phyloP scores from a whole-genome alignment of 108 stramenopile genomes.

The Heterococcus sp. region DNA sequence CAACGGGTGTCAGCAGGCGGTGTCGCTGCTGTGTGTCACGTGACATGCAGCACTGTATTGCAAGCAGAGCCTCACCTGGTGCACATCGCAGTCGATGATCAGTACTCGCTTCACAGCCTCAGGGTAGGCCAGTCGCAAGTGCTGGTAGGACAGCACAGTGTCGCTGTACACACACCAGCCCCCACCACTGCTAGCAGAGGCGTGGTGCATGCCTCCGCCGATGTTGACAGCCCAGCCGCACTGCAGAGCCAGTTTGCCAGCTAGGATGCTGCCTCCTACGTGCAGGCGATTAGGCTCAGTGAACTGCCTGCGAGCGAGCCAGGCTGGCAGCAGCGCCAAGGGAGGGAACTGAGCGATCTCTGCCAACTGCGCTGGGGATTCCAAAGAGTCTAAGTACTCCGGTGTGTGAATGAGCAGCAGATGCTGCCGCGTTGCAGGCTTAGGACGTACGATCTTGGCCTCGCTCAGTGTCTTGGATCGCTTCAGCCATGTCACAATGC shows the following conservation, averaged over 20 bases:
- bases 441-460: neutral
- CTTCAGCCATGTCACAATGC: neutral
- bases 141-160: neutral
- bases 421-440: neutral
- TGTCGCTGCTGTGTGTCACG: too few species aligned
- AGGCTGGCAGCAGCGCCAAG: neutral
- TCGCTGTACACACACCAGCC: neutral
- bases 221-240: neutral
- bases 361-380: neutral
- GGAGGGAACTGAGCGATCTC: neutral
- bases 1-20: too few species aligned
- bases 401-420: neutral
- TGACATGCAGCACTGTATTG: too few species aligned
- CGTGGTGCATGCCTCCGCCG: slow-evolving; percentile 6
- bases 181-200: neutral
- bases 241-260: neutral
- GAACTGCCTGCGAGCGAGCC: neutral
- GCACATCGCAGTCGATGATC: neutral
- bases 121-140: neutral
- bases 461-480: neutral
- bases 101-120: neutral
- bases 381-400: neutral
- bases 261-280: neutral
- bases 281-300: neutral
- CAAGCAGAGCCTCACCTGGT: neutral